Conservation (phyloP, 1,284 basidiomycete species). For the Lignosus rhinocerotis region DNA sequence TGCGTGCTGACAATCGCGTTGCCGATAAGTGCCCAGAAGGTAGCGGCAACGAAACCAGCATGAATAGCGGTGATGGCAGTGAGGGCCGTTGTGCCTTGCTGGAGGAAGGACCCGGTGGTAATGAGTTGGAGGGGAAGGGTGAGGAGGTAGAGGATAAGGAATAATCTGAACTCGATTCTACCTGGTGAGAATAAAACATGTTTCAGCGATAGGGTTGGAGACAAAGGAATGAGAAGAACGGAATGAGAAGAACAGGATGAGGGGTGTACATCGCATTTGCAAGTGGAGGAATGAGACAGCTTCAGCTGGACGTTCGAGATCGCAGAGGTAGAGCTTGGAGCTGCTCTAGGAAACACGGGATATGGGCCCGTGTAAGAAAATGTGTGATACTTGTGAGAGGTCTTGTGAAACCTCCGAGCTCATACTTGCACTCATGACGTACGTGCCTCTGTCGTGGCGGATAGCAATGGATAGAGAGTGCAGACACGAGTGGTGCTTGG, state of each 20-base stretch:
- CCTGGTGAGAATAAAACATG: conserved; percentile 42
- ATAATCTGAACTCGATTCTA: conserved; percentile 65
- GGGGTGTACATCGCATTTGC: no score
- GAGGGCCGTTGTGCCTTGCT: conserved; percentile 71
- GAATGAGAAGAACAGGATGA: neutral
- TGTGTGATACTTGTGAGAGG: no score
- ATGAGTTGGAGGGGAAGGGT: conserved; percentile 78
- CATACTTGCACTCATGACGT: no score
- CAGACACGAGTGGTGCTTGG: no score
- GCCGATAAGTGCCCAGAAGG: conserved; percentile 78
- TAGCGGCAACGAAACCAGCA: conserved; percentile 64
- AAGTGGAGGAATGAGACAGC: no score
- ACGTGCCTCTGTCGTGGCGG: no score
- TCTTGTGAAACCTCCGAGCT: no score
- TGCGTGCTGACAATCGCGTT: conserved; percentile 84
- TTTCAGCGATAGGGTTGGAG: neutral
- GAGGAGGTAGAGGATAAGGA: conserved; percentile 67
- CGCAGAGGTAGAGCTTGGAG: no score
- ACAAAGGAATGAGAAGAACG: neutral
- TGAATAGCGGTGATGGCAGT: conserved; percentile 76
- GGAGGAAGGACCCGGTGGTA: conserved; percentile 73
- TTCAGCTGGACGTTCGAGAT: no score
- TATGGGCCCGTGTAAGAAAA: no score
- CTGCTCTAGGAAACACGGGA: no score
- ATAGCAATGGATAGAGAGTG: no score